phyloP scores from a whole-genome alignment of 2,329 filamentous ascomycete species.

The Aureobasidium musti region DNA sequence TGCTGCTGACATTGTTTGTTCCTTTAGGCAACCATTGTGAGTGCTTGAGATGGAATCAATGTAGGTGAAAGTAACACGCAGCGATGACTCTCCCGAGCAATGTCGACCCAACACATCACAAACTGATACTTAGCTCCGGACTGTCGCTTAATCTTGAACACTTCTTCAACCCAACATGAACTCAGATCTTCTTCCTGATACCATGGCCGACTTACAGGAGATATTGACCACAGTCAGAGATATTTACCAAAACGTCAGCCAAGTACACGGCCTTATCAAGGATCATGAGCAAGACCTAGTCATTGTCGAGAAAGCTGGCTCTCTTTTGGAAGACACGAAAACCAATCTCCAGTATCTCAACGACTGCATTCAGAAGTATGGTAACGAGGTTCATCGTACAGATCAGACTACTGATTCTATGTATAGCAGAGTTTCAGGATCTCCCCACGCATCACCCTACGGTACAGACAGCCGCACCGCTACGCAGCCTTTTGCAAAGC shows the following conservation, averaged over 20 bases:
- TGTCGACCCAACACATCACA: not conserved
- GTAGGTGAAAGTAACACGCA: conserved; percentile 1
- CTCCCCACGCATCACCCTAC: not conserved
- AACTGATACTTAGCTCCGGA: not conserved
- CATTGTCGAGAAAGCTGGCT: not conserved
- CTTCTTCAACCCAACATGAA: not conserved
- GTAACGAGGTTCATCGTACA: too few species aligned
- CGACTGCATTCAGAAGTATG: not conserved
- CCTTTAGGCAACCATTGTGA: not conserved
- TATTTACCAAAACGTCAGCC: not conserved
- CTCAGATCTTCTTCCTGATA: not conserved
- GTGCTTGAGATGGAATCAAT: not conserved
- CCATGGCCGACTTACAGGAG: not conserved
- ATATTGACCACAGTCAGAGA: not conserved
- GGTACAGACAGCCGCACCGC: not conserved
- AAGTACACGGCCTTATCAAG: not conserved
- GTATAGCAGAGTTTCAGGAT: not conserved
- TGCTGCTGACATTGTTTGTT: not conserved
- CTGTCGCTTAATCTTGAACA: not conserved
- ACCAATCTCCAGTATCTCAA: not conserved
- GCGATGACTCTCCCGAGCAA: not conserved
- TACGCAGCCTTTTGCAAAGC: not conserved
- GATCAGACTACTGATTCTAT: not conserved
- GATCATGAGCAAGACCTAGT: not conserved
- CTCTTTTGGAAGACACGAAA: not conserved